Base-by-base conservation (phyloP, 1,139 yeast species). In the Sugiyamaella neomexicana region DNA sequence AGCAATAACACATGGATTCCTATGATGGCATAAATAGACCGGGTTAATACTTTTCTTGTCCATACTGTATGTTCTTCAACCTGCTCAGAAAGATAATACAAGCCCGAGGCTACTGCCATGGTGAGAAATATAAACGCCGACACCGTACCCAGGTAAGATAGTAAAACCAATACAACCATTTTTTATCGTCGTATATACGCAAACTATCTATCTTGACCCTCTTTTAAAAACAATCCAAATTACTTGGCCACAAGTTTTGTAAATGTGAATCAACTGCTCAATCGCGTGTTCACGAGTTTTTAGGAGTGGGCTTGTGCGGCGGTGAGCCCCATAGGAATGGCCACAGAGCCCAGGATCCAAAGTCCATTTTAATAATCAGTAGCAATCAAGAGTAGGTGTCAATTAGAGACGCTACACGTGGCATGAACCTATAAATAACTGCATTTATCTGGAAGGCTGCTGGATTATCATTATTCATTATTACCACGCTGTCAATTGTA, bases 61-160 rank as follows among this genome's bases (percentile, higher is more conserved):
- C 91, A 83, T 58, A 86, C 95, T 0, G 96, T 80, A 68, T 93
- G 95, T 66, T 91, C 98, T 68, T 93, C 99, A 13, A 93, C 96
- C 44, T 90, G 75, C 68, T 93, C 99, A 10, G 97, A 88, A 39
- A 93, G 76, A 65, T 89, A 90, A 74, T 91, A 93, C 40, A 93
- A 76, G 1, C 96, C 98, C 2, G 97, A 88, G 0, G 99, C 78
- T 47, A 85, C 80, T 12, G 89, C 81, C 52, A 85, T 72, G 0
- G 89, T 83, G 52, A 89, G 77, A 61, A 88, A 83, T 2, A 86
- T 64, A 64, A 91, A 89, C 5, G 97, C 98, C 1, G 82, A 71
- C 0, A 85, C 75, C 1, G 83, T 76, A 4, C 99, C 99, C 6
- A 81, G 70, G 58, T 83, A 80, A 2, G 97, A 80, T 3, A 85